phyloP scores from a whole-genome alignment of 2,329 filamentous ascomycete genomes.

The Cryphonectria carpinicola region DNA sequence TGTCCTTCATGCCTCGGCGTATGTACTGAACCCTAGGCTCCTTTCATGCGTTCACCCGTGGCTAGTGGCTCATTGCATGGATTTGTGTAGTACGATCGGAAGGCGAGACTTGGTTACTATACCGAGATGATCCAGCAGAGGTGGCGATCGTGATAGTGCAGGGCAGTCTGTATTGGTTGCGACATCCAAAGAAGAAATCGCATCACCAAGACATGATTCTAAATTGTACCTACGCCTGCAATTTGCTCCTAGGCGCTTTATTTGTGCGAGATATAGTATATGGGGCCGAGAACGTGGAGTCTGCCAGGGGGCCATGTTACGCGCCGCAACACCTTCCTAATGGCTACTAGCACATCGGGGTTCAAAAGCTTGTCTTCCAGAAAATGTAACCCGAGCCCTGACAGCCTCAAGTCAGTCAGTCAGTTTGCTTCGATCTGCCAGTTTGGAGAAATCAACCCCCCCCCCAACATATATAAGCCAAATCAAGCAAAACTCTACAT shows the following conservation, averaged over 20 bases:
- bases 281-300: background rate
- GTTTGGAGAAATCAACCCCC: background rate
- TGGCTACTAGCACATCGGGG: background rate
- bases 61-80: background rate
- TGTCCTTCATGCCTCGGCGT: background rate
- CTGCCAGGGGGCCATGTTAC: background rate
- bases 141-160: background rate
- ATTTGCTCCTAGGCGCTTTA: background rate
- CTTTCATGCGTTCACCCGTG: background rate
- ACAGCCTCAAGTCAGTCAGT: background rate
- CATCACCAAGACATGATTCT: background rate
- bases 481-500: no score
- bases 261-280: background rate
- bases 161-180: background rate
- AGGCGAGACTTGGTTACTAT: background rate
- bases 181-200: background rate
- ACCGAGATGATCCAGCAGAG: background rate
- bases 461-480: no score
- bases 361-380: constrained; percentile 1
- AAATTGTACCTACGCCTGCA: background rate
- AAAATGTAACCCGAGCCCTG: background rate
- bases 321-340: background rate
- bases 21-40: background rate
- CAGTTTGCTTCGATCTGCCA: background rate
- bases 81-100: background rate